phyloP scores from a whole-genome alignment of 2,329 filamentous ascomycete species.

The Microdochium trichocladiopsis region DNA sequence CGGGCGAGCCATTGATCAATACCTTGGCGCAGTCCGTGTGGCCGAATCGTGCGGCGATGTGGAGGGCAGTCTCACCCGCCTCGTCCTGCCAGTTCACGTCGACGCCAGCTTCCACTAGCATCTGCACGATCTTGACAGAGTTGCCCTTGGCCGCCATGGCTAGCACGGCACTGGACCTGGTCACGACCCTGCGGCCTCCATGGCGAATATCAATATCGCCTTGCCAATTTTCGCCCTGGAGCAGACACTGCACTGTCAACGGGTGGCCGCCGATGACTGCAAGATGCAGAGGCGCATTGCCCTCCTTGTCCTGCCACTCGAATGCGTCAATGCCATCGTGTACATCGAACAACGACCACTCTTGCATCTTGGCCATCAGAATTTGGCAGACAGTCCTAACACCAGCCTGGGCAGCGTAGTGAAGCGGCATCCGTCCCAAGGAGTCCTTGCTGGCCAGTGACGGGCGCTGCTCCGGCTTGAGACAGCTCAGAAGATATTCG shows the following conservation, averaged over 20 bases:
- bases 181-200: conserved; percentile 59
- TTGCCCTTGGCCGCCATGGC: conserved; percentile 85
- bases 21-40: conserved; percentile 74
- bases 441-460: conserved; percentile 66
- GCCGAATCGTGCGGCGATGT: conserved; percentile 84
- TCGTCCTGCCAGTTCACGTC: conserved; percentile 92
- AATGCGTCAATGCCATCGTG: conserved; percentile 79
- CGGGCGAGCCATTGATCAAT: conserved; percentile 61
- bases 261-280: conserved; percentile 88
- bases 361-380: conserved; percentile 81
- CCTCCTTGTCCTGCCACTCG: conserved; percentile 88
- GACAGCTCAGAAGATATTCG: conserved; percentile 54
- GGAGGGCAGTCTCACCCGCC: conserved; percentile 83
- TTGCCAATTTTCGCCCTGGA: conserved; percentile 74
- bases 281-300: conserved; percentile 84
- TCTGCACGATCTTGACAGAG: conserved; percentile 73
- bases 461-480: conserved; percentile 59
- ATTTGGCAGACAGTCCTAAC: conserved; percentile 86
- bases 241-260: conserved; percentile 72
- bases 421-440: conserved; percentile 77
- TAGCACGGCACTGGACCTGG: conserved; percentile 81
- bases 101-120: conserved; percentile 83
- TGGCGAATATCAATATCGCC: conserved; percentile 55
- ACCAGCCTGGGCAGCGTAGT: conserved; percentile 92
- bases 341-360: conserved; percentile 82